Base-by-base conservation (phyloP, 108 stramenopile species). In the Pseudonitzschia delicatissima region DNA sequence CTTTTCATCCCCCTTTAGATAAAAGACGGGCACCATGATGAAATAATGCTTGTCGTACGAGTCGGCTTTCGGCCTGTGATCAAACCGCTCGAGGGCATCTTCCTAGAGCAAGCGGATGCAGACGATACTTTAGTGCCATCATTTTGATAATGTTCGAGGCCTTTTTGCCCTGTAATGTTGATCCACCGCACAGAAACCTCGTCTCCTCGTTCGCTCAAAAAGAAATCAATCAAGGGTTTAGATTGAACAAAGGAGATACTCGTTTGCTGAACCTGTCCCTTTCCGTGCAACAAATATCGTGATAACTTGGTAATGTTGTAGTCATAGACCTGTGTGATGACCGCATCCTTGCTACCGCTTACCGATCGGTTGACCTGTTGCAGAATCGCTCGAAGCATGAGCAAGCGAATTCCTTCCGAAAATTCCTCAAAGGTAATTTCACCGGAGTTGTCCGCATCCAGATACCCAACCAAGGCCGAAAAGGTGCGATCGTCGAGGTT, bases 21-120 rank as follows among this genome's bases (percentile, higher is more conserved):
- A 13, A 34, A 71, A 71, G n/a, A 78, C 58, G 8, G 77, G 77
- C 21, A 78, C 57, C 57, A 69, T 64, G 18, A 78, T 51, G 48
- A 78, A 65, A 42, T 73, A 62, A 64, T 73, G 77, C 17, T 49
- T 69, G 12, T 58, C 48, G 37, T 58, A 78, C 0, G 45, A 61
- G 23, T 78, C 77, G 9, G 64, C 68, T 53, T 78, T 78, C 5
- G 72, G 60, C 25, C 77, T 67, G 23, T 69, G 67, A 23, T 21
- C 57, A 6, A 26, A 40, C 18, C 44, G 45, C 12, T 72, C 58
- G 57, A 78, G 60, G 2, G 67, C 72, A 63, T 78, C 77, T 49
- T 78, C 77, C n/a, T 11, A 78, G 52, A 8, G 77, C 72, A 6
- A 78, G 61, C 12, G 77, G 77, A 64, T 78, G 77, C 21, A 78